phyloP scores from a whole-genome alignment of 2,329 filamentous ascomycete species.

The Aspergillus sp. region DNA sequence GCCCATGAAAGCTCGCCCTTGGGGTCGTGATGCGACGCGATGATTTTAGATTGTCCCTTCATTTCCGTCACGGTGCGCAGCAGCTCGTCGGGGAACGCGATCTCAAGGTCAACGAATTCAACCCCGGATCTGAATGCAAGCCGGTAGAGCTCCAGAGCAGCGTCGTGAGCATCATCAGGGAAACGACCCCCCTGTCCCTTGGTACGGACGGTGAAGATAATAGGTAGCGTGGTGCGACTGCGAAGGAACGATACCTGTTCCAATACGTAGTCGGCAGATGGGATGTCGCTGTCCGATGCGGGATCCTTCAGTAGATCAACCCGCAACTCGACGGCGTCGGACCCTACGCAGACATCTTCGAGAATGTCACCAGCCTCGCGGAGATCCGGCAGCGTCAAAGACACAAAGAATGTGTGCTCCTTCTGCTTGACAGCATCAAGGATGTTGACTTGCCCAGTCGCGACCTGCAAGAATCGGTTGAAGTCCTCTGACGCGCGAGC shows the following conservation, averaged over 20 bases:
- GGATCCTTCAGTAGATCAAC: conserved; percentile 84
- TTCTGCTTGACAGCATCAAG: conserved; percentile 63
- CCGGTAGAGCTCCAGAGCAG: conserved; percentile 72
- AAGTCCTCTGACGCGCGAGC: conserved; percentile 66
- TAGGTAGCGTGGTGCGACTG: conserved; percentile 68
- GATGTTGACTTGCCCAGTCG: conserved; percentile 61
- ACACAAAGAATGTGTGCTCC: conserved; percentile 84
- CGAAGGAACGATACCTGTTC: conserved; percentile 80
- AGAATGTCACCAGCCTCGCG: conserved; percentile 63
- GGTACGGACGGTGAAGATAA: conserved; percentile 92
- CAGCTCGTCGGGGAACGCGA: conserved; percentile 77
- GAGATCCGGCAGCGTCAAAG: conserved; percentile 78
- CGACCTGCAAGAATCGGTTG: conserved; percentile 66
- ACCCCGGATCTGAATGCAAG: conserved; percentile 79
- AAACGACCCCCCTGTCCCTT: conserved; percentile 84
- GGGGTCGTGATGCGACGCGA: conserved; percentile 94
- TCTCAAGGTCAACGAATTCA: conserved; percentile 91
- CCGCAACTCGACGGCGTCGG: conserved; percentile 91
- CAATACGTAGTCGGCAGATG: conserved; percentile 72
- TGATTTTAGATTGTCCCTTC: conserved; percentile 76
- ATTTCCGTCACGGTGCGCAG: conserved; percentile 67
- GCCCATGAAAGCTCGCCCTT: conserved; percentile 77
- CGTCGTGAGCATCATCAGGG: conserved; percentile 71
- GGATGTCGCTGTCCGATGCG: conserved; percentile 55
- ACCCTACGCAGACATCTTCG: conserved; percentile 73